Conservation (phyloP, 306 rosid species). For the Pachyrhizus erosus region DNA sequence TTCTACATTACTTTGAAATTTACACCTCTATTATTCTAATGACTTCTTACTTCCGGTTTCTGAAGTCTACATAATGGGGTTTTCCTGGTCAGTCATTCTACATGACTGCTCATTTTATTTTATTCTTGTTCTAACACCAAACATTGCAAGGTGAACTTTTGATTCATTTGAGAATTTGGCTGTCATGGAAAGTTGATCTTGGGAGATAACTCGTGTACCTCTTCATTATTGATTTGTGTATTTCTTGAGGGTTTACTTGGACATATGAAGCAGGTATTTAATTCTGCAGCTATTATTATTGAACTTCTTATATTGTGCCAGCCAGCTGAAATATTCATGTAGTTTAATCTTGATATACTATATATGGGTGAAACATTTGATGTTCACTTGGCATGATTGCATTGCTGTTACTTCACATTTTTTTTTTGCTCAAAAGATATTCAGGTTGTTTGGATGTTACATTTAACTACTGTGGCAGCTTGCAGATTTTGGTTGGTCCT, state of each 20-base stretch:
- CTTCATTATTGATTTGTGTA: constrained; percentile 13
- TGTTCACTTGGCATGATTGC: constrained; percentile 33
- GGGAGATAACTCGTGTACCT: constrained; percentile 12
- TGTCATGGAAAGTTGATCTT: constrained; percentile 25
- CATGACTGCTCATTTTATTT: constrained; percentile 41
- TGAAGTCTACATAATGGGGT: constrained; percentile 34
- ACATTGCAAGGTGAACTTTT: constrained; percentile 24
- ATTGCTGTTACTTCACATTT: neutral
- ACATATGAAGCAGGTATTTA: constrained; percentile 36
- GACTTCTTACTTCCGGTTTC: constrained; percentile 35
- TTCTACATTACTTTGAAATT: constrained; percentile 15
- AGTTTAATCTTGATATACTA: constrained; percentile 20
- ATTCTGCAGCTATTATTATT: constrained; percentile 16
- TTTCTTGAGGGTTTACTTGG: neutral
- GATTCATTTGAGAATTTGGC: constrained; percentile 36
- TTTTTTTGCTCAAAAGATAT: constrained; percentile 1
- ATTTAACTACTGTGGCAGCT: constrained; percentile 24
- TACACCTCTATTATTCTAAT: constrained; percentile 24
- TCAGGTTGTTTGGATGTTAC: constrained; percentile 22
- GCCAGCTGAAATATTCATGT: constrained; percentile 23
- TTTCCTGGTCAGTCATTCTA: constrained; percentile 28
- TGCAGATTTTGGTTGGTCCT: constrained; percentile 38
- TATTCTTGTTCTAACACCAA: constrained; percentile 37
- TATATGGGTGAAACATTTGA: constrained; percentile 20
- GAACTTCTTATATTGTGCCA: neutral